Percentiles rank a stretch among this genome's conserved stretches.
Evolutionary conservation across 2,329 filamentous ascomycete species (phyloP).

Genomic region (Alternaria panax): DNA sequence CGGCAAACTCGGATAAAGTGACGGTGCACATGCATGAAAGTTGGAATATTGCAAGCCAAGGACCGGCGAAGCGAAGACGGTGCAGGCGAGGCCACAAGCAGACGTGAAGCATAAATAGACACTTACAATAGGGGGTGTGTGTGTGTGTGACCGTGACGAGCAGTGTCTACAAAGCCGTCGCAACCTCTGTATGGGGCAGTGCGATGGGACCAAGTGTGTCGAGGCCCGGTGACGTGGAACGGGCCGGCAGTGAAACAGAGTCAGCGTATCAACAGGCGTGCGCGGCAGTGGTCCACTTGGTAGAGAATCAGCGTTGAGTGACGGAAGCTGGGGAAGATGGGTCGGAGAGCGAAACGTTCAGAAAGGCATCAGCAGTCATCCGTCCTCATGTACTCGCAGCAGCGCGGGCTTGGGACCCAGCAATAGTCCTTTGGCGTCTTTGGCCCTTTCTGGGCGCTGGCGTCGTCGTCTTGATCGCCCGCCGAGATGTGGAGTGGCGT

Average conservation of each 20-base stretch:
- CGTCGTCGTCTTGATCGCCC: constrained; percentile 42
- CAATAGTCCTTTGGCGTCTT: constrained; percentile 28
- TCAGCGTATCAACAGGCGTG: constrained; percentile 18
- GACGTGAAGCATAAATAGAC: constrained; percentile 1
- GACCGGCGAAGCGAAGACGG: neutral
- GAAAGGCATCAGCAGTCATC: constrained; percentile 29
- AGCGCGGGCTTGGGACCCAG: constrained; percentile 27
- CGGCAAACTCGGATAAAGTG: constrained; percentile 7
- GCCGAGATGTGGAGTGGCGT: constrained; percentile 48
- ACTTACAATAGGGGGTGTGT: constrained; percentile 23
- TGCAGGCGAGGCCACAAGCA: constrained; percentile 1
- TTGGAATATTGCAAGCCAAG: constrained; percentile 1
- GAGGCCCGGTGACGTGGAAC: constrained; percentile 29
- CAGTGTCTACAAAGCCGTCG: constrained; percentile 3
- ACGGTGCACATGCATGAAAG: constrained; percentile 3
- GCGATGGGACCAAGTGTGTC: constrained; percentile 3
- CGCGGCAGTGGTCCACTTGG: constrained; percentile 13
- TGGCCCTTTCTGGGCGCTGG: constrained; percentile 40
- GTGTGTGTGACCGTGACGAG: constrained; percentile 18
- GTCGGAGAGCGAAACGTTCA: constrained; percentile 22
- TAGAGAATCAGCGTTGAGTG: neutral
- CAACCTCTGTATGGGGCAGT: constrained; percentile 13
- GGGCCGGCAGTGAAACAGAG: constrained; percentile 29
- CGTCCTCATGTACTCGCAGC: constrained; percentile 29
- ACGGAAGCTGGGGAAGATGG: constrained; percentile 3